These are phyloP conservation scores for Solanum pinnatisectum DNA, from an alignment of 257 asterid genomes.

Conservation along the genomic window DNA sequence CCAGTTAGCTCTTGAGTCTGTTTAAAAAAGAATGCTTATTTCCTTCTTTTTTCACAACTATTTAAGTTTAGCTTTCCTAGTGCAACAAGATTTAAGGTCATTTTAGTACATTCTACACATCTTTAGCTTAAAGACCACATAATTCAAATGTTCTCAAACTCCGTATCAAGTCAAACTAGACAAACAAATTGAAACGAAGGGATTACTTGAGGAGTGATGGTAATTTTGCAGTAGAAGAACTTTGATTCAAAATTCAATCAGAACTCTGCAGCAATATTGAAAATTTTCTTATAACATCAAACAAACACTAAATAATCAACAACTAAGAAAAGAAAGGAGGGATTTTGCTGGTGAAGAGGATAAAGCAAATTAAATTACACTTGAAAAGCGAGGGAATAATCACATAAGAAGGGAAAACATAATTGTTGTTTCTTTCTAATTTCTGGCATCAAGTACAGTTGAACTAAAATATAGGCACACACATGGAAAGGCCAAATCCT, in stretches of 20 bases:
- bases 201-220: neutral
- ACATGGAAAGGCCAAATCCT: neutral
- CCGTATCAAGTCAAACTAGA: neutral
- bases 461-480: neutral
- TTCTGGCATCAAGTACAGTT: neutral
- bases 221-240: neutral
- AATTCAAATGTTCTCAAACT: no score
- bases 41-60: neutral
- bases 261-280: neutral
- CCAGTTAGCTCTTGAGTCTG: neutral
- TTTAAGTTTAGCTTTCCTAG: neutral
- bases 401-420: no score
- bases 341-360: neutral
- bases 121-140: no score
- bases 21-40: neutral
- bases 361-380: neutral
- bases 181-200: neutral
- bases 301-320: neutral
- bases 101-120: no score
- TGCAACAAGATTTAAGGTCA: neutral
- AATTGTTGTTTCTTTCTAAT: neutral
- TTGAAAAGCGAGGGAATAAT: neutral
- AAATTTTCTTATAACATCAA: neutral
- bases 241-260: neutral
- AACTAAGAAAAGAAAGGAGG: slow-evolving; percentile 4